These are phyloP conservation scores for Schizophyllum commune DNA, from an alignment of 1,284 basidiomycete species.

Conservation along the genomic window DNA sequence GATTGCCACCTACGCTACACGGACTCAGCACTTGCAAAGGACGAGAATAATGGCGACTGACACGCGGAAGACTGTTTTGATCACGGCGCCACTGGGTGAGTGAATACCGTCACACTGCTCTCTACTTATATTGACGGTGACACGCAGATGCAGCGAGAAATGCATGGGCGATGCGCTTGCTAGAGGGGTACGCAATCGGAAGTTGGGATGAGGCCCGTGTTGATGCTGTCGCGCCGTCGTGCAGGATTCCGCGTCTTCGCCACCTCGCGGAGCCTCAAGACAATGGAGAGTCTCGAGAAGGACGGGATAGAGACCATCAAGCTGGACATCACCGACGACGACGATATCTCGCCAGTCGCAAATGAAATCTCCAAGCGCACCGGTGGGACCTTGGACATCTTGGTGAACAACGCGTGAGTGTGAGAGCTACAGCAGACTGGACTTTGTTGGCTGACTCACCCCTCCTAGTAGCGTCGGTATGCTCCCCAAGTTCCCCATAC, in stretches of 20 bases:
- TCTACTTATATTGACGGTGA: too few relatives aligned
- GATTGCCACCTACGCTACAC: too few relatives aligned
- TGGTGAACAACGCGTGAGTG: conserved; percentile 42
- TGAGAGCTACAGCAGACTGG: too few relatives aligned
- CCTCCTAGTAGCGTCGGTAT: neutral
- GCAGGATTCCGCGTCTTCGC: conserved; percentile 17
- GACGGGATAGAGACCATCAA: conserved; percentile 11
- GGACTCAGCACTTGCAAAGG: too few relatives aligned
- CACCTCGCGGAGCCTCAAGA: conserved; percentile 11
- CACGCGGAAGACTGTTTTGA: too few relatives aligned
- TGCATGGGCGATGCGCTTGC: too few relatives aligned
- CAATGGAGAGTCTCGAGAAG: conserved; percentile 9
- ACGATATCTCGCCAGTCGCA: conserved; percentile 1
- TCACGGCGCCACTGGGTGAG: too few relatives aligned
- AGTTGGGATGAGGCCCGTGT: neutral
- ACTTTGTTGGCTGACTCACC: too few relatives aligned
- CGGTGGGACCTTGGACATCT: conserved; percentile 28
- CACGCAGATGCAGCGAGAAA: too few relatives aligned
- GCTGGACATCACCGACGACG: conserved; percentile 14
- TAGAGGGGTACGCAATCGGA: conserved; percentile 2
- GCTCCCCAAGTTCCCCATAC: neutral
- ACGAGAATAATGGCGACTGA: too few relatives aligned
- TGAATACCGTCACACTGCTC: too few relatives aligned
- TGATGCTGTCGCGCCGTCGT: too few relatives aligned
- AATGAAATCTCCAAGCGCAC: conserved; percentile 8